Evolutionary conservation across 371 early-diverging fungal species (phyloP).

Genomic region (Mucor saturninus): DNA sequence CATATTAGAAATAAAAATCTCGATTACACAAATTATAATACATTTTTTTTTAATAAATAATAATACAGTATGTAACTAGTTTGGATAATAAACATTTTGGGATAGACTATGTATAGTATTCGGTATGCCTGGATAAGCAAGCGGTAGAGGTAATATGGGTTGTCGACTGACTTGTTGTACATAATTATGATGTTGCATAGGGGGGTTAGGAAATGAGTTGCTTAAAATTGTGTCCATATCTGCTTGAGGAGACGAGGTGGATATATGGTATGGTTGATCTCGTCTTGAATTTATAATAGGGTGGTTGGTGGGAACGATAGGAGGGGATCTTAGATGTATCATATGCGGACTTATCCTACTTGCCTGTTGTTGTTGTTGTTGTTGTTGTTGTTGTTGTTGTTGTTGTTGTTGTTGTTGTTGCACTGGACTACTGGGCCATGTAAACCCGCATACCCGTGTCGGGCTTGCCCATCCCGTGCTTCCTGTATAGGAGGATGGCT

Average conservation of each 20-base stretch:
- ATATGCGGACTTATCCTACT: no score
- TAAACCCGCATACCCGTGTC: background rate
- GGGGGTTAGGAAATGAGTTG: constrained; percentile 1
- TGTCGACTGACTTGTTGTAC: background rate
- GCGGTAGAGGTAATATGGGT: background rate
- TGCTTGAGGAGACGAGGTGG: background rate
- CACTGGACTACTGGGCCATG: background rate
- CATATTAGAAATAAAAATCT: no score
- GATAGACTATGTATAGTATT: background rate
- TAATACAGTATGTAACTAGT: background rate
- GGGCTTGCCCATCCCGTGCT: constrained; percentile 8
- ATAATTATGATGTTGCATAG: constrained; percentile 2
- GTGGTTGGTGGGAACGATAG: no score
- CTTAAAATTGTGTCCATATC: background rate
- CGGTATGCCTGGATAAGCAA: background rate
- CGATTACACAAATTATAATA: no score
- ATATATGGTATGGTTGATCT: background rate
- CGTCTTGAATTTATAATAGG: no score
- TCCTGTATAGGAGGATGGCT: background rate
- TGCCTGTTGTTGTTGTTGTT: background rate
- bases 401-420: constrained; percentile 2
- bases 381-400: constrained; percentile 3
- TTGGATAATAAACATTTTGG: constrained; percentile 5
- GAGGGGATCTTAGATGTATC: no score
- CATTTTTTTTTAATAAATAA: no score